Evolutionary conservation across 1,284 basidiomycete genomes (phyloP), one percentile per base, ranked within the genome.

Genomic region (Moniliella sp.): DNA sequence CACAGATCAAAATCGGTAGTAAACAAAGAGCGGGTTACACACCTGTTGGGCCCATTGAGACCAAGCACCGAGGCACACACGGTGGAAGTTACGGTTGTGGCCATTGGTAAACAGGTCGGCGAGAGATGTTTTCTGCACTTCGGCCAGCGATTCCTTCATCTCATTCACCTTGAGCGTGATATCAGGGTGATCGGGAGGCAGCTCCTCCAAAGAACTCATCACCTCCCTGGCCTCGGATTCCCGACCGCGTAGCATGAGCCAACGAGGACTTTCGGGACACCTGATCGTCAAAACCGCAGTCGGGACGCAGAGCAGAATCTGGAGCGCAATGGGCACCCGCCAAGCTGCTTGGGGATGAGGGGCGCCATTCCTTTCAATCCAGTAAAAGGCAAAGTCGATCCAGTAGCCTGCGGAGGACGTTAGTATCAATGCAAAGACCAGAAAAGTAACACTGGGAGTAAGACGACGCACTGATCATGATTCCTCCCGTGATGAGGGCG

Each of bases 161-260:
- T 56, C 52, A 5, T 35, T 32, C 9, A 56, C 29, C 42, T 54
- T 46, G 32, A 40, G 31, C 23, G 38, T 35, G 15, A 57, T 39
- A 0, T 36, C 28, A 8, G 44, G 43, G 34, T 54, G 46, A 18
- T 52, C 37, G 10, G 42, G 25, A 13, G 50, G 42, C 1, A 50
- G 33, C n/a, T 48, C 27, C 27, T 56, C 45, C 28, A 57, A 39
- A 2, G 51, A 41, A 10, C 16, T n/a, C 13, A 67, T 48, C 1
- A 62, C 61, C 14, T 43, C 39, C 15, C 54, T 48, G 5, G 65
- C 65, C 37, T 65, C 55, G 2, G 59, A 63, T 18, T 55, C 55
- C 33, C 57, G 55, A 39, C 57, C 57, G 41, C 60, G 57, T 37
- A 53, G 56, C 23, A 63, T 43, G 16, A 66, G 51, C 65, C 65